Percentiles rank a stretch among this genome's conserved stretches.
Conservation (phyloP, 768 basidiomycete genomes). For the Amanita polypyramis region DNA sequence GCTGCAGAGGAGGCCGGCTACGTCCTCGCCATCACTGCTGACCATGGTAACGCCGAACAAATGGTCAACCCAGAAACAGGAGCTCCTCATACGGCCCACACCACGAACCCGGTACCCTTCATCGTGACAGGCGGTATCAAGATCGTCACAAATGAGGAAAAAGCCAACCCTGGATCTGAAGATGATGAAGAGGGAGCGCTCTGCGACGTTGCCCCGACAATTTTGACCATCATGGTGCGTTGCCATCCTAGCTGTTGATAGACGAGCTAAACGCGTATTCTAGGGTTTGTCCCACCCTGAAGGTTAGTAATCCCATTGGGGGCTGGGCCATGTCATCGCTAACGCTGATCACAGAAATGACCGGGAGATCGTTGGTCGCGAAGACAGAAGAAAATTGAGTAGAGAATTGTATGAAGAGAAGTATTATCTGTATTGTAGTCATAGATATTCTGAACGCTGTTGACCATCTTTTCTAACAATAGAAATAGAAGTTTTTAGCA, state of each 20-base stretch:
- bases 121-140: constrained; percentile 67
- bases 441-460: no score
- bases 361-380: constrained; percentile 43
- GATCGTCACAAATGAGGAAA: constrained; percentile 41
- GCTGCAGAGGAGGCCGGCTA: constrained; percentile 84
- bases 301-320: constrained; percentile 23
- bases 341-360: constrained; percentile 35
- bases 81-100: constrained; percentile 86
- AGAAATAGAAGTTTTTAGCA: no score
- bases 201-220: constrained; percentile 86
- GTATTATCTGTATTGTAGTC: no score
- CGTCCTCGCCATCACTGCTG: constrained; percentile 79
- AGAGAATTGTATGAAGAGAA: no score
- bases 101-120: constrained; percentile 84
- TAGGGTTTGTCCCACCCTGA: constrained; percentile 60
- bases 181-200: constrained; percentile 61
- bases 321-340: neutral
- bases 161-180: constrained; percentile 22
- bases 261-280: neutral
- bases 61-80: constrained; percentile 81
- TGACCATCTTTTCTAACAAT: no score
- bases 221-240: constrained; percentile 61
- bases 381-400: constrained; percentile 4
- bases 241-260: neutral
- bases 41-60: constrained; percentile 95